Conservation (phyloP, 192 early-diverging fungal species). For the Borealophlyctis nickersoniae region DNA sequence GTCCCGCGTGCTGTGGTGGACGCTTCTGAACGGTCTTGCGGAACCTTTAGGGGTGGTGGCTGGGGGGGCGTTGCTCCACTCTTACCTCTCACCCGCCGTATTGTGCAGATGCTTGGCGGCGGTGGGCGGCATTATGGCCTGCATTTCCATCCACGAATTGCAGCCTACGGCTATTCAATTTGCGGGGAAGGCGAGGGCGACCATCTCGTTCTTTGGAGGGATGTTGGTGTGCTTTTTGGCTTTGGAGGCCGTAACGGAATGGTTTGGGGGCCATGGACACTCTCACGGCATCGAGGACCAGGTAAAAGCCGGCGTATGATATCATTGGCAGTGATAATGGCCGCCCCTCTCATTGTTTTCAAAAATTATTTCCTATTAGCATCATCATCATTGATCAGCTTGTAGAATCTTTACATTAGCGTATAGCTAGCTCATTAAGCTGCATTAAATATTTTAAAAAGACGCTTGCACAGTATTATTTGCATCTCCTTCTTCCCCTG, state of each 20-base stretch:
- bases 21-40: slow-evolving; percentile 49
- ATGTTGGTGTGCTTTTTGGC: slow-evolving; percentile 47
- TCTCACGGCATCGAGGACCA: neutral
- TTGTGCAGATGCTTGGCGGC: slow-evolving; percentile 43
- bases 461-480: too few species aligned
- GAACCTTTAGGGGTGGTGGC: slow-evolving; percentile 48
- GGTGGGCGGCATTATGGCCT: slow-evolving; percentile 53
- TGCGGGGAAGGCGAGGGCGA: slow-evolving; percentile 39
- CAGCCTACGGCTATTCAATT: slow-evolving; percentile 48
- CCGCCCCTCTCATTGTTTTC: too few species aligned
- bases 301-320: too few species aligned
- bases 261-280: slow-evolving; percentile 34
- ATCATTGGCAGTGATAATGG: too few species aligned
- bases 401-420: too few species aligned
- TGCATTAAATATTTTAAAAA: too few species aligned
- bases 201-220: slow-evolving; percentile 40
- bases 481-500: too few species aligned
- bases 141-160: slow-evolving; percentile 54
- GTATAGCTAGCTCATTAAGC: too few species aligned
- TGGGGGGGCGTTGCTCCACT: slow-evolving; percentile 33
- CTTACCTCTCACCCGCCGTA: slow-evolving; percentile 31
- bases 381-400: too few species aligned
- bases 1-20: slow-evolving; percentile 42
- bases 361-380: too few species aligned
- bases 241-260: slow-evolving; percentile 39